Conservation (phyloP, 192 early-diverging fungal genomes). For the Backusella luteola region DNA sequence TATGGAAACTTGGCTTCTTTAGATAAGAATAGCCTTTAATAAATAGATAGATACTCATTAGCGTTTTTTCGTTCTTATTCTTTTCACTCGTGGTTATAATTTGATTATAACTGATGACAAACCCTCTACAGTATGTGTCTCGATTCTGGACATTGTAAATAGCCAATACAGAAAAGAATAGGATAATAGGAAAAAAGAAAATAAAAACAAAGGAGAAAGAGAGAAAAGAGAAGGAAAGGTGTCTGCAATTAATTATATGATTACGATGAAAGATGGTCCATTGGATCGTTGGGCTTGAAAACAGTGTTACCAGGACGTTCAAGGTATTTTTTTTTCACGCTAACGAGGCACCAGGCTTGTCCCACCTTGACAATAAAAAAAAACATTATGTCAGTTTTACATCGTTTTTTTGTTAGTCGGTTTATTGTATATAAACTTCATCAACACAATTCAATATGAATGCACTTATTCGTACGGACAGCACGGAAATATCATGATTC, state of each 20-base stretch:
- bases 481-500: neutral
- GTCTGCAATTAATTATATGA: neutral
- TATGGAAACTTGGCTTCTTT: neutral
- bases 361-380: neutral
- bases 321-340: neutral
- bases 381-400: slow-evolving; percentile 3
- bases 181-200: neutral
- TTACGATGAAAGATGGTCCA: neutral
- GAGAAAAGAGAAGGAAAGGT: neutral
- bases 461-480: neutral
- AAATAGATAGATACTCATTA: neutral
- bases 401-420: neutral
- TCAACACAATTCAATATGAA: neutral
- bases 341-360: neutral
- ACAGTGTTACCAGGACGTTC: neutral
- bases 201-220: neutral
- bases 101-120: neutral
- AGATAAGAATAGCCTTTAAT: slow-evolving; percentile 9
- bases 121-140: slow-evolving; percentile 8
- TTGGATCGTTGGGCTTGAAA: slow-evolving; percentile 3
- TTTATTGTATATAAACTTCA: neutral
- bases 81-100: neutral
- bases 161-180: neutral
- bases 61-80: neutral
- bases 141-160: neutral